Percentiles rank a stretch among this genome's conserved stretches.
Evolutionary conservation across 495 filamentous ascomycete species (phyloP).

Genomic region (Neurospora intermedia): DNA sequence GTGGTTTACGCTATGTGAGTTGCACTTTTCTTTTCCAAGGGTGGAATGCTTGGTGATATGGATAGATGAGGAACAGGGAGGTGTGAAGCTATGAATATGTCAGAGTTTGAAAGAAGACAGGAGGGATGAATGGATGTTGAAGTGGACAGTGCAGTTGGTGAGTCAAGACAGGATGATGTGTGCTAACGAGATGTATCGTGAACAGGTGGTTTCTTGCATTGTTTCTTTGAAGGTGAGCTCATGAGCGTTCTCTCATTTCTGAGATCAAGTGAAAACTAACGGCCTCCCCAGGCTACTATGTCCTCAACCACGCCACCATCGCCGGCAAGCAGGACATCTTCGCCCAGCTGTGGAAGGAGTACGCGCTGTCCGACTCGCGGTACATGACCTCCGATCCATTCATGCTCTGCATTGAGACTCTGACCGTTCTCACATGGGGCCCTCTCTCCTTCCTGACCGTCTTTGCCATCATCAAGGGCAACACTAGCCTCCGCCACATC

Average conservation of each 20-base stretch:
- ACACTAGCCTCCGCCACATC: conserved; percentile 55
- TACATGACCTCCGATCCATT: conserved; percentile 72
- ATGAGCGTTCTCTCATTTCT: background rate
- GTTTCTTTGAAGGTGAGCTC: conserved; percentile 62
- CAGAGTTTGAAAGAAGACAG: background rate
- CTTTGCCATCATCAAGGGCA: conserved; percentile 44
- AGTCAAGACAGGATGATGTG: background rate
- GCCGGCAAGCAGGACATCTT: conserved; percentile 40
- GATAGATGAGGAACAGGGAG: background rate
- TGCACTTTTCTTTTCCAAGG: background rate
- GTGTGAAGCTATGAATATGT: background rate
- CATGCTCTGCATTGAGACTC: conserved; percentile 73
- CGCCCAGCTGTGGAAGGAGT: conserved; percentile 84
- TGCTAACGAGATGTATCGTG: background rate
- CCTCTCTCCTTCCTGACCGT: conserved; percentile 66
- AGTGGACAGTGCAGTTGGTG: background rate
- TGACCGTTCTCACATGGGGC: conserved; percentile 67
- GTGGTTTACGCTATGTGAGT: conserved; percentile 51
- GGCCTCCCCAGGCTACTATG: conserved; percentile 55
- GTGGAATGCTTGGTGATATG: background rate
- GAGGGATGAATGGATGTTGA: background rate
- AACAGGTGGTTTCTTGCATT: conserved; percentile 52
- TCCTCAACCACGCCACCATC: conserved; percentile 46
- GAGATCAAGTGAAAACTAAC: background rate
- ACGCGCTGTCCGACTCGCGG: conserved; percentile 70